phyloP scores from a whole-genome alignment of 179 eudicot genomes.

The Pouteria campechiana region DNA sequence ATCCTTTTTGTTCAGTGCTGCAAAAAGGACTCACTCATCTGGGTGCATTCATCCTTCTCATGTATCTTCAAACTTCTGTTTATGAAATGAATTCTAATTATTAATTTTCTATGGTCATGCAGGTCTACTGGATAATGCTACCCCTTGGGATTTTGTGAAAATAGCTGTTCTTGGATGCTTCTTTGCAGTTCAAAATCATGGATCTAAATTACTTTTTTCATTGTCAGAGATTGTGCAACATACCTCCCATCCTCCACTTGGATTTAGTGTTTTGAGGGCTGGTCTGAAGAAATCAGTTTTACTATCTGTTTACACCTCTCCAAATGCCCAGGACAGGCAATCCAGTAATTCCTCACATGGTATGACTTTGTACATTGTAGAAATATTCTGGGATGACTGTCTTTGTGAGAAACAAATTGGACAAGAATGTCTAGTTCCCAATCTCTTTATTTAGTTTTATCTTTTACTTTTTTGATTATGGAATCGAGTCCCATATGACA shows the following conservation, averaged over 20 bases:
- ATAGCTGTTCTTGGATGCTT: conserved; percentile 89
- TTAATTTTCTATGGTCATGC: conserved; percentile 8
- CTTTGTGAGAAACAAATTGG: no score
- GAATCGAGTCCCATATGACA: no score
- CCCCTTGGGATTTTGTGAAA: conserved; percentile 77
- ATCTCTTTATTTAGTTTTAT: no score
- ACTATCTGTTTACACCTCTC: conserved; percentile 75
- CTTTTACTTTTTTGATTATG: neutral
- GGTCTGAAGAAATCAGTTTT: conserved; percentile 93
- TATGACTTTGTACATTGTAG: conserved; percentile 9
- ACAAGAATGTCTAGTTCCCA: no score
- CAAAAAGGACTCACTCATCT: no score
- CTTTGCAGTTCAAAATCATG: conserved; percentile 91
- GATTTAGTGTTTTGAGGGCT: conserved; percentile 93
- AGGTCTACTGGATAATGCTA: conserved; percentile 71
- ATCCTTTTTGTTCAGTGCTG: no score
- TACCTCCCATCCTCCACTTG: conserved; percentile 88
- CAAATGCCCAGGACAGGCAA: conserved; percentile 31
- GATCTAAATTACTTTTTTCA: conserved; percentile 77
- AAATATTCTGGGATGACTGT: neutral
- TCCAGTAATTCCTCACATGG: conserved; percentile 64
- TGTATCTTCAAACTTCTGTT: no score
- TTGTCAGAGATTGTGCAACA: conserved; percentile 91
- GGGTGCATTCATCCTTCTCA: no score
- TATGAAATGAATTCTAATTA: conserved; percentile 3